Evolutionary conservation across 345 rosid species (phyloP).

Genomic region (Rhizophora mangle): DNA sequence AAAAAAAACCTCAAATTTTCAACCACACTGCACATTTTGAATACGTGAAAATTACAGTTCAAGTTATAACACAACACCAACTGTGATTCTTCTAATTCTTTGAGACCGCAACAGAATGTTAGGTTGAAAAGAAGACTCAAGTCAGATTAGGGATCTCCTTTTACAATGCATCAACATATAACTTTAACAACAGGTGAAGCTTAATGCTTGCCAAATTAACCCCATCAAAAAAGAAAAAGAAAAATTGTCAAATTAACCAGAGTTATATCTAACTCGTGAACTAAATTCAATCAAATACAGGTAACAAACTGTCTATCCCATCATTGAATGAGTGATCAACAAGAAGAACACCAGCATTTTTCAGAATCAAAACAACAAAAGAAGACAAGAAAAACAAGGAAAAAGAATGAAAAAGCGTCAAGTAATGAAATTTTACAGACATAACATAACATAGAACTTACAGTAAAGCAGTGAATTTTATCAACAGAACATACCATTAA

Average conservation of each 20-base stretch:
- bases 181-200: conserved; percentile 13
- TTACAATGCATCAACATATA: conserved; percentile 19
- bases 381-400: not conserved
- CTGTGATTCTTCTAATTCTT: conserved; percentile 2
- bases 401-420: not conserved
- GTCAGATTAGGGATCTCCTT: conserved; percentile 42
- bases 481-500: conserved; percentile 33
- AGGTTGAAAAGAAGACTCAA: conserved; percentile 12
- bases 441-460: no score
- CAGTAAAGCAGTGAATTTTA: not conserved
- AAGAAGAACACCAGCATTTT: conserved; percentile 9
- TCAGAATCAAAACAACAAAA: conserved; percentile 10
- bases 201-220: conserved; percentile 12
- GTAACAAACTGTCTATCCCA: conserved; percentile 13
- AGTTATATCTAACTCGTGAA: conserved; percentile 14
- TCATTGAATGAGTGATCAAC: conserved; percentile 19
- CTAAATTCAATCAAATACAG: conserved; percentile 14
- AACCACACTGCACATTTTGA: not conserved
- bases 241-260: not conserved
- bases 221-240: no score
- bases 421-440: conserved; percentile 5
- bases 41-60: no score
- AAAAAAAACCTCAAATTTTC: not conserved
- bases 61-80: not conserved
- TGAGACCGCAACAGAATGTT: conserved; percentile 9